Conservation (phyloP, 371 early-diverging fungal genomes). For the Quaeritorhiza haematococci region DNA sequence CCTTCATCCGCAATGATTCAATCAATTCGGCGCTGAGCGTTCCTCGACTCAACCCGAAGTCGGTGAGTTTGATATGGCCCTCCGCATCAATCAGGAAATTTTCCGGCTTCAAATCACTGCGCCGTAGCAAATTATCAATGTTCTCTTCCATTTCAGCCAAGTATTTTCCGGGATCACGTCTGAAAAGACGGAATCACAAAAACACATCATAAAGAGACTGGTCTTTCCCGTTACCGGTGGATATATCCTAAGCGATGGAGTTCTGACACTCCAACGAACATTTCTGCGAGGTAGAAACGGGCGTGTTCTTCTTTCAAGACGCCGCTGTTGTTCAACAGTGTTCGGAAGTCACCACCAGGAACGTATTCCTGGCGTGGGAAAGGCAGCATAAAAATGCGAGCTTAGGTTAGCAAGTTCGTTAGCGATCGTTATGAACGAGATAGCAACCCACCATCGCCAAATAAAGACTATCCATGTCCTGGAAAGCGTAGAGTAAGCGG, state of each 20-base stretch:
- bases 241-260: constrained; percentile 68
- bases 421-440: neutral
- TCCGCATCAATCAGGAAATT: constrained; percentile 74
- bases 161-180: no score
- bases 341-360: constrained; percentile 84
- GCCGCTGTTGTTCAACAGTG: constrained; percentile 63
- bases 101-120: constrained; percentile 88
- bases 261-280: constrained; percentile 57
- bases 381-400: constrained; percentile 1
- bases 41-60: constrained; percentile 89
- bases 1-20: constrained; percentile 49
- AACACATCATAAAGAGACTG: neutral
- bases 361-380: constrained; percentile 66
- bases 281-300: constrained; percentile 64
- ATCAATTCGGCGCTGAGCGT: constrained; percentile 54
- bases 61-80: constrained; percentile 78
- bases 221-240: constrained; percentile 26
- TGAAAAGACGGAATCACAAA: neutral
- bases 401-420: neutral
- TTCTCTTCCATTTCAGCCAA: no score
- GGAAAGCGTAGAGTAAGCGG: constrained; percentile 71
- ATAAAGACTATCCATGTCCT: constrained; percentile 52
- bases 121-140: no score
- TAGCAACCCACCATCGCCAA: constrained; percentile 40
- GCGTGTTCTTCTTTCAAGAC: constrained; percentile 57